These are phyloP conservation scores for Cyclotella atomus DNA, from an alignment of 108 stramenopile species.

Conservation along the genomic window DNA sequence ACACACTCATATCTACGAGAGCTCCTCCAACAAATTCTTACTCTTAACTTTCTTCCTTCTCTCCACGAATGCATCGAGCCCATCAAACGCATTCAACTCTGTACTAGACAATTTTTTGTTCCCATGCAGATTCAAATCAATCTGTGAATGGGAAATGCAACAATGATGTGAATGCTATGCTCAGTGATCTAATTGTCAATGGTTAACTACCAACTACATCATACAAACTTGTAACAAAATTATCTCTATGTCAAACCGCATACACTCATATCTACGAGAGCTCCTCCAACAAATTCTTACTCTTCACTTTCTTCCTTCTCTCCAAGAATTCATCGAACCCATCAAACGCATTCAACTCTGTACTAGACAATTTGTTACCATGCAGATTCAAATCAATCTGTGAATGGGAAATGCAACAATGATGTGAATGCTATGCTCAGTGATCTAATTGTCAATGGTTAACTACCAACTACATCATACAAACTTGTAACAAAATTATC, in stretches of 20 bases:
- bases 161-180: too few relatives aligned
- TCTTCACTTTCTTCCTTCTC: conserved; percentile 81
- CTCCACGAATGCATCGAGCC: conserved; percentile 73
- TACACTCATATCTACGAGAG: conserved; percentile 58
- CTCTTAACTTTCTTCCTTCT: conserved; percentile 82
- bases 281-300: conserved; percentile 71
- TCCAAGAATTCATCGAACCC: conserved; percentile 77
- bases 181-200: too few relatives aligned
- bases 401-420: too few relatives aligned
- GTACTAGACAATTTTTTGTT: conserved; percentile 79
- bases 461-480: background rate
- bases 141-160: too few relatives aligned
- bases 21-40: conserved; percentile 72
- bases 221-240: background rate
- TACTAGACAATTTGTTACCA: conserved; percentile 78
- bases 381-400: conserved; percentile 86
- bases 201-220: background rate
- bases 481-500: background rate
- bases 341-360: conserved; percentile 78
- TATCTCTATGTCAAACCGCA: conserved; percentile 71
- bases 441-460: too few relatives aligned
- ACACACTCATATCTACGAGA: conserved; percentile 61
- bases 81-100: conserved; percentile 79
- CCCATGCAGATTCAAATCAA: conserved; percentile 85
- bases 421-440: too few relatives aligned